Evolutionary conservation across 1,284 basidiomycete genomes (phyloP).

Genomic region (Anthracocystis panici-leucophaei): DNA sequence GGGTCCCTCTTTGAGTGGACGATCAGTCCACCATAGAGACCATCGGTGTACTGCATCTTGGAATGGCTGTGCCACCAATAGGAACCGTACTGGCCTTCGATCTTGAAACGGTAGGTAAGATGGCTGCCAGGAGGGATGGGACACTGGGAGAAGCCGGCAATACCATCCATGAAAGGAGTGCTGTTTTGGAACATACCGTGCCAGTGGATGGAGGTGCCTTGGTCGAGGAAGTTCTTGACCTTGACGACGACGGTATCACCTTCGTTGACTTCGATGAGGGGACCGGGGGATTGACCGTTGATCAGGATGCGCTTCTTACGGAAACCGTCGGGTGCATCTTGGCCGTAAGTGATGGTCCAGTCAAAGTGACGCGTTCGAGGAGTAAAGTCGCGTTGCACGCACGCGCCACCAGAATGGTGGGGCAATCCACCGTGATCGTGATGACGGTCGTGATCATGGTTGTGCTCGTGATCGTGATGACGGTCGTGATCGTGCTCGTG

Average conservation of each 20-base stretch:
- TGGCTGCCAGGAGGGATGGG: conserved; percentile 57
- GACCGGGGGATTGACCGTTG: conserved; percentile 63
- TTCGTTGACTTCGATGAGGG: conserved; percentile 59
- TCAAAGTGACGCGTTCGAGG: conserved; percentile 52
- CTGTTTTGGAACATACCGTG: conserved; percentile 66
- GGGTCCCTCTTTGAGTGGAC: conserved; percentile 67
- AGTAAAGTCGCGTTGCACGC: conserved; percentile 31
- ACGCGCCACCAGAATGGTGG: conserved; percentile 4
- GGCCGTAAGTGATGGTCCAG: conserved; percentile 48
- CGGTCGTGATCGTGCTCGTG: neutral
- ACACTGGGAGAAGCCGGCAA: conserved; percentile 66
- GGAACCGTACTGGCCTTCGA: conserved; percentile 69
- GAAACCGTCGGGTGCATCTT: conserved; percentile 55
- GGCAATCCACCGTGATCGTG: neutral
- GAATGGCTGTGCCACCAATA: conserved; percentile 71
- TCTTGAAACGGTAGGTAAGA: conserved; percentile 53
- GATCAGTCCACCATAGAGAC: conserved; percentile 64
- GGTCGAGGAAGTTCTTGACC: conserved; percentile 56
- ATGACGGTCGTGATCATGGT: neutral
- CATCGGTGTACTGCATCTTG: conserved; percentile 63
- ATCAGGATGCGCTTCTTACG: conserved; percentile 57
- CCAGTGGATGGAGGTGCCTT: conserved; percentile 63
- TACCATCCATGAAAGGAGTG: conserved; percentile 62
- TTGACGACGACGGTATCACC: conserved; percentile 63
- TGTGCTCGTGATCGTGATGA: neutral